Conservation (phyloP, 768 basidiomycete species). For the Tremella fuciformis region DNA sequence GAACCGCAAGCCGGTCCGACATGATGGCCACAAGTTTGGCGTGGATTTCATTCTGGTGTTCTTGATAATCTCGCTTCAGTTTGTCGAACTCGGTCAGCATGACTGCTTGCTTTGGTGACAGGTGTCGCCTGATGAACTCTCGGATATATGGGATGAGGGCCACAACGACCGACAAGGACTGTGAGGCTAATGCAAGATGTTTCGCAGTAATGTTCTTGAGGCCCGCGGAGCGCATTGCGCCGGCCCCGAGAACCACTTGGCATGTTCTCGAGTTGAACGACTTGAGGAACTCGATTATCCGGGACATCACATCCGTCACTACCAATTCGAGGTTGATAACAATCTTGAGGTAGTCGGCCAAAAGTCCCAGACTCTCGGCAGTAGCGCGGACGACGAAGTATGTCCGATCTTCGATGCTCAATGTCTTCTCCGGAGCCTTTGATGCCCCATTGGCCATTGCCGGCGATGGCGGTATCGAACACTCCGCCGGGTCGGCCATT, state of each 20-base stretch:
- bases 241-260: conserved; percentile 95
- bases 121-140: conserved; percentile 88
- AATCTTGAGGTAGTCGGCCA: conserved; percentile 81
- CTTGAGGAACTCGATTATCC: conserved; percentile 92
- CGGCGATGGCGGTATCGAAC: conserved; percentile 54
- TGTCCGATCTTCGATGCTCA: conserved; percentile 68
- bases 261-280: conserved; percentile 97
- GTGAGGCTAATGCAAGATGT: conserved; percentile 93
- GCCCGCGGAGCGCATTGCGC: conserved; percentile 97
- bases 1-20: conserved; percentile 84
- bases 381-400: conserved; percentile 88
- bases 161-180: conserved; percentile 89
- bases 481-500: conserved; percentile 72
- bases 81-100: conserved; percentile 98
- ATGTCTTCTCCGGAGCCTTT: conserved; percentile 51
- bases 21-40: conserved; percentile 96
- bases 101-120: conserved; percentile 90
- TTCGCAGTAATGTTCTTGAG: conserved; percentile 98
- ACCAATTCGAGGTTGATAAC: conserved; percentile 83
- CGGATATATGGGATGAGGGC: conserved; percentile 92
- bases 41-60: conserved; percentile 99
- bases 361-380: conserved; percentile 64
- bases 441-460: conserved; percentile 9
- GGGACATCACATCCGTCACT: conserved; percentile 91
- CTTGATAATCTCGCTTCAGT: conserved; percentile 96